Conservation (phyloP, 331 rosid genomes). For the Arachis monticola region DNA sequence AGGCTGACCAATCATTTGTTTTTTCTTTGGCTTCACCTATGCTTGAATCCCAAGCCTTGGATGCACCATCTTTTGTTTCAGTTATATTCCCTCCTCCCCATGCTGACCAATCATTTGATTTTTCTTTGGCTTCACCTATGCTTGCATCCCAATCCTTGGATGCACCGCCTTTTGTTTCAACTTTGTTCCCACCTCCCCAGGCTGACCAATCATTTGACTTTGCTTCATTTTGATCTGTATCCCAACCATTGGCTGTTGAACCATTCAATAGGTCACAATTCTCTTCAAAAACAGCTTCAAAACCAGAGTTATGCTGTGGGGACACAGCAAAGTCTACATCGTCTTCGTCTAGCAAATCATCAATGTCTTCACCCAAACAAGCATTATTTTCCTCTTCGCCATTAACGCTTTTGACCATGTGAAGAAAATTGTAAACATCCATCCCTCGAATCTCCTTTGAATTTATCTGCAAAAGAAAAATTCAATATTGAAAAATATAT, state of each 20-base stretch:
- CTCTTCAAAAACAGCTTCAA: constrained; percentile 79
- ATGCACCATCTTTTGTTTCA: not conserved
- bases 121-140: not conserved
- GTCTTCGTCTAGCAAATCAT: constrained; percentile 69
- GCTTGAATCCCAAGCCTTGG: constrained; percentile 37
- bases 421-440: constrained; percentile 75
- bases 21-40: not conserved
- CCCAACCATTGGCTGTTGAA: constrained; percentile 45
- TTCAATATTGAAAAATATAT: constrained; percentile 10
- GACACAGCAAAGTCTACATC: constrained; percentile 53
- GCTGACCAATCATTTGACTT: no score
- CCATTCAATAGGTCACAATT: constrained; percentile 45
- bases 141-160: constrained; percentile 6
- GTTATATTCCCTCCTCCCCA: no score
- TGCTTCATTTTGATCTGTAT: not conserved
- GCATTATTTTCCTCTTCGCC: constrained; percentile 61
- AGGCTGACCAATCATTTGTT: not conserved
- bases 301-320: constrained; percentile 57
- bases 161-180: constrained; percentile 13
- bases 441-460: constrained; percentile 60
- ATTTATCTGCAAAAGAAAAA: constrained; percentile 53
- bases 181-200: not conserved
- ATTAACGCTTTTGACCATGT: constrained; percentile 60
- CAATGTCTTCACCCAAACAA: constrained; percentile 80
- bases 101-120: not conserved